Evolutionary conservation across 176 grass and related monocot genomes (phyloP).

Genomic region (Musa troglodytarum): DNA sequence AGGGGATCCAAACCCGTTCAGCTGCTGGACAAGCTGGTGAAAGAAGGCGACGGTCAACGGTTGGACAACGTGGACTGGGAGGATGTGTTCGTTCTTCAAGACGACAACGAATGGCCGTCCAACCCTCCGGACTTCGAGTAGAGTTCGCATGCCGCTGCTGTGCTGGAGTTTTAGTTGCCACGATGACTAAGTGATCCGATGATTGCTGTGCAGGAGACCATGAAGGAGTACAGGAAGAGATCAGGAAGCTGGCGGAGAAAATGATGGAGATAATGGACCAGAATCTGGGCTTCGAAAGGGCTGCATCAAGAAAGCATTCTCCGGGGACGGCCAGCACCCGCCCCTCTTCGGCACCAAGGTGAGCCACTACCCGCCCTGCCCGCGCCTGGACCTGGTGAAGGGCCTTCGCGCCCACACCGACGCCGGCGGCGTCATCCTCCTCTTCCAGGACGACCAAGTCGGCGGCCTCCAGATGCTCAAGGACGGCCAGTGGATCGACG

Average conservation of each 20-base stretch:
- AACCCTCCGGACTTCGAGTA: constrained; percentile 70
- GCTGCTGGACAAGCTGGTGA: constrained; percentile 25
- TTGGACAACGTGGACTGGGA: constrained; percentile 64
- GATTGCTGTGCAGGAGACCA: constrained; percentile 42
- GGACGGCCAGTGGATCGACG: constrained; percentile 61
- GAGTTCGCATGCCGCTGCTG: background rate
- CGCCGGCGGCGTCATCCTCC: constrained; percentile 78
- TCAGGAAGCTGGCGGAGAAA: constrained; percentile 59
- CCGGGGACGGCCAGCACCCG: constrained; percentile 32
- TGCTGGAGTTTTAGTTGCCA: background rate
- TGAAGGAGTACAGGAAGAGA: constrained; percentile 73
- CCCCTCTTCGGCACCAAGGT: constrained; percentile 53
- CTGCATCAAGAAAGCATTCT: constrained; percentile 47
- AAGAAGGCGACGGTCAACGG: constrained; percentile 14
- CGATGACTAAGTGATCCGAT: background rate
- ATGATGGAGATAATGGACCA: constrained; percentile 66
- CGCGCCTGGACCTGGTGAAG: constrained; percentile 47
- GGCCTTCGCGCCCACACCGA: constrained; percentile 91
- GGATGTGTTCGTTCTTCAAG: constrained; percentile 63
- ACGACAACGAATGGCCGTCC: constrained; percentile 68
- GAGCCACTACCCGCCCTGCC: constrained; percentile 47
- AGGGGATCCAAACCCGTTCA: constrained; percentile 31
- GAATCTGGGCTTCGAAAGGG: constrained; percentile 49
- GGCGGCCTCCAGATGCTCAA: constrained; percentile 65
- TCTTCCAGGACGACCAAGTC: constrained; percentile 80